A percentile compares a stretch with the other conserved stretches of the same genome.
These are phyloP conservation scores for Nitzschia putrida DNA, from an alignment of 108 stramenopile genomes.

Conservation along the genomic window DNA sequence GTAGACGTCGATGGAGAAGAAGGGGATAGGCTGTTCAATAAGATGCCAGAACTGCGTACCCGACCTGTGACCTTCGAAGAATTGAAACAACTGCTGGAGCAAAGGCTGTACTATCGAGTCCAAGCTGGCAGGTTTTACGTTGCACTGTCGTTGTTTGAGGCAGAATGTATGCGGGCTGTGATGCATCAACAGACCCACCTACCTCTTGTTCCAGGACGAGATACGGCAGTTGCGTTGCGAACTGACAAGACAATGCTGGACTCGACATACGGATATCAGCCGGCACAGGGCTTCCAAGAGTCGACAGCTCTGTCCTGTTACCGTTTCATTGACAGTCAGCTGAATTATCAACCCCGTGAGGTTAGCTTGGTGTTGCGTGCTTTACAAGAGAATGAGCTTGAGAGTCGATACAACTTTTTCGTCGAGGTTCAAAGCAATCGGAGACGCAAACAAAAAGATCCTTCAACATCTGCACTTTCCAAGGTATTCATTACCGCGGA, in stretches of 20 bases:
- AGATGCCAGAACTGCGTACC: conserved; percentile 56
- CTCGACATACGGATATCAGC: conserved; percentile 75
- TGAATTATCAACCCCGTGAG: conserved; percentile 89
- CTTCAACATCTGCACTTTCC: conserved; percentile 87
- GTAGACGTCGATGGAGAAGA: conserved; percentile 88
- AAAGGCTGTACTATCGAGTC: conserved; percentile 82
- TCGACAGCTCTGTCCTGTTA: conserved; percentile 89
- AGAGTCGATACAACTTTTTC: conserved; percentile 89
- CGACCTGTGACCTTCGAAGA: conserved; percentile 81
- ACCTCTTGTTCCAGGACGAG: conserved; percentile 77
- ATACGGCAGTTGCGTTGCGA: conserved; percentile 77
- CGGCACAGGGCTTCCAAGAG: conserved; percentile 87
- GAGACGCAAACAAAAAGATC: conserved; percentile 90
- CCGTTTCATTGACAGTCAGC: conserved; percentile 93
- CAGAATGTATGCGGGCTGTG: conserved; percentile 92
- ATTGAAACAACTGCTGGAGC: conserved; percentile 84
- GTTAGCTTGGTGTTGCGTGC: conserved; percentile 89
- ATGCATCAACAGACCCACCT: conserved; percentile 81
- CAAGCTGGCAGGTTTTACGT: conserved; percentile 95
- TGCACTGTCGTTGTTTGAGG: conserved; percentile 91
- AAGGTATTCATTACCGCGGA: conserved; percentile 93
- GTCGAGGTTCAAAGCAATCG: conserved; percentile 94
- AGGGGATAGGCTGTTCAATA: conserved; percentile 73
- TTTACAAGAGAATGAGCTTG: conserved; percentile 87
- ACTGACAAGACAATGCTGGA: conserved; percentile 85